Percentiles rank a stretch among this genome's conserved stretches.
Evolutionary conservation across 805 yeast species (phyloP).

Genomic region (Jamesozyma lodderae): DNA sequence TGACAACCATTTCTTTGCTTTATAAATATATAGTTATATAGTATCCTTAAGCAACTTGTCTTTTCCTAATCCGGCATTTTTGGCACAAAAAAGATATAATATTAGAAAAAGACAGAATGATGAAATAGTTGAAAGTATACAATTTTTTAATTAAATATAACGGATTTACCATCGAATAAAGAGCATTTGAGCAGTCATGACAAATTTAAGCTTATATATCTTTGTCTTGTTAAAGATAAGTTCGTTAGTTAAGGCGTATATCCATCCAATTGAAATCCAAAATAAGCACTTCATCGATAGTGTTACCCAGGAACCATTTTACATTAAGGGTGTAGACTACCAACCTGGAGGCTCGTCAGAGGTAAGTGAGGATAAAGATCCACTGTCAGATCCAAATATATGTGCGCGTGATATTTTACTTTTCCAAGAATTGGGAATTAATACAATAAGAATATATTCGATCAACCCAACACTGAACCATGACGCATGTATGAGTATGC

Average conservation of each 20-base stretch:
- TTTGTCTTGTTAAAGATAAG: too few relatives aligned
- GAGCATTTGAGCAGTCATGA: too few relatives aligned
- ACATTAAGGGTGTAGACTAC: conserved; percentile 81
- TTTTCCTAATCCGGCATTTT: too few relatives aligned
- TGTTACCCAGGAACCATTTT: conserved; percentile 67
- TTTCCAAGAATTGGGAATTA: conserved; percentile 78
- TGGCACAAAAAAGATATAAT: too few relatives aligned
- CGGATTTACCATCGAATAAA: too few relatives aligned
- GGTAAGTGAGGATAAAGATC: conserved; percentile 49
- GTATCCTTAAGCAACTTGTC: too few relatives aligned
- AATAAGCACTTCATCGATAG: conserved; percentile 73
- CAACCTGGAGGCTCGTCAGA: conserved; percentile 95
- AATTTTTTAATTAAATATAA: too few relatives aligned
- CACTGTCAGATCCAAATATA: conserved; percentile 57
- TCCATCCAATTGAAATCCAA: conserved; percentile 59
- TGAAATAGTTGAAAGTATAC: too few relatives aligned
- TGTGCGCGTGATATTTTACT: conserved; percentile 79
- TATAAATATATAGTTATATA: too few relatives aligned
- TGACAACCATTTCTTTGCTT: conserved; percentile 51
- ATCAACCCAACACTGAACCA: conserved; percentile 76
- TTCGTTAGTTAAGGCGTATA: too few relatives aligned
- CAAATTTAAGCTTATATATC: too few relatives aligned
- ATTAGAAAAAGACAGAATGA: too few relatives aligned
- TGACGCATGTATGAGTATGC: conserved; percentile 81
- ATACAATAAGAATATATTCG: conserved; percentile 82